Evolutionary conservation across 2,329 filamentous ascomycete genomes (phyloP), one percentile per base, ranked within the genome.

Genomic region (Aspergillus sp.): DNA sequence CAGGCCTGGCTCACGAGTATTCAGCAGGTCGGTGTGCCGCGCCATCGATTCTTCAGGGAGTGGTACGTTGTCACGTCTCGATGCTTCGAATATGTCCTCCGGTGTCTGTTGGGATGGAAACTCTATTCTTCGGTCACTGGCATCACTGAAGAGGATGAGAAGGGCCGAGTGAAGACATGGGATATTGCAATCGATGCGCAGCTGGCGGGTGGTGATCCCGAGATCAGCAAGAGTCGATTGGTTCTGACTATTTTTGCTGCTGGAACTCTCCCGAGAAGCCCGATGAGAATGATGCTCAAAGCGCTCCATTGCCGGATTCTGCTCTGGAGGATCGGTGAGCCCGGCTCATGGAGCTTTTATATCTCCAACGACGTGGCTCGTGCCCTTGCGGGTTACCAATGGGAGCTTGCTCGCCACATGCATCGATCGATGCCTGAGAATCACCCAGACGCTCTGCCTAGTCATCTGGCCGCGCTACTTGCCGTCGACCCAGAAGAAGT

Each of bases 1-100:
- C 86, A 89, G 64, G 90, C 90, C 30, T 96, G 91, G 90, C 81
- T 94, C 48, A 96, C 90, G 3, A 87, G 90, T 5, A 84, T 95
- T 49, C 90, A 95, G 68, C 91, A 86, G 3, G 87, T 95, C 27
- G 94, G 89, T 80, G 86, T 96, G 9, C 91, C 91, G 7, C 81
- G 84, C 19, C 88, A 94, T 65, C 87, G 85, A 55, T 90, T 94
- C 64, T 77, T 91, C 55, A 80, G 94, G 3, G 91, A 95, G 65
- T 85, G 87, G 46, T 82, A 86, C 10, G 90, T 89, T 3, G 76
- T 96, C 27, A 75, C 82, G 5, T 73, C 88, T 38, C 93, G 95
- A 72, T 87, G 83, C 46, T 67, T 86, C 47, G 94, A 94, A 66
- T 83, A 94, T 44, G 86, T 86, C 57, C 65, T 88, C 45, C 81